A percentile compares a stretch with the other conserved stretches of the same genome.
phyloP scores from a whole-genome alignment of 2,329 filamentous ascomycete genomes.

The Diatrype stigma region DNA sequence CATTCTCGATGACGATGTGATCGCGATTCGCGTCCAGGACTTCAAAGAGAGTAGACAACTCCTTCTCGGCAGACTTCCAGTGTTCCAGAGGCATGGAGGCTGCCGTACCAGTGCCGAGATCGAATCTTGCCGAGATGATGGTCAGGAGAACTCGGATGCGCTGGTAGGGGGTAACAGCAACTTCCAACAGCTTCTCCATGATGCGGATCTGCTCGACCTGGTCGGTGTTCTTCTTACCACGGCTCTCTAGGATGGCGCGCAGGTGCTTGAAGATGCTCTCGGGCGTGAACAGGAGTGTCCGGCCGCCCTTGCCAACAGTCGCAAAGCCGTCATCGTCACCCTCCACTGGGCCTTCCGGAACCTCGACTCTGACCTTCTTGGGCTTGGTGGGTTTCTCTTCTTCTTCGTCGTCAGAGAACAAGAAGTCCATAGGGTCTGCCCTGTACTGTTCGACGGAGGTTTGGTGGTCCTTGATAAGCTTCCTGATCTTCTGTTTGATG shows the following conservation, averaged over 20 bases:
- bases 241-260: slow-evolving; percentile 85
- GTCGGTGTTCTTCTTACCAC: slow-evolving; percentile 99
- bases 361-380: slow-evolving; percentile 49
- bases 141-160: slow-evolving; percentile 87
- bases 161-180: slow-evolving; percentile 88
- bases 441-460: slow-evolving; percentile 83
- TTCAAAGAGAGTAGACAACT: slow-evolving; percentile 72
- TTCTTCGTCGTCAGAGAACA: slow-evolving; percentile 62
- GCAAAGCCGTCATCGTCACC: slow-evolving; percentile 84
- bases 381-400: slow-evolving; percentile 57
- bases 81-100: slow-evolving; percentile 91
- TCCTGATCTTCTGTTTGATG: slow-evolving; percentile 97
- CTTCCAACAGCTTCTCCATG: slow-evolving; percentile 93
- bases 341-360: slow-evolving; percentile 45
- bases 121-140: slow-evolving; percentile 89
- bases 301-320: slow-evolving; percentile 83
- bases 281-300: slow-evolving; percentile 85
- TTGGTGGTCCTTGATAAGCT: slow-evolving; percentile 95
- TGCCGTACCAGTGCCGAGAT: slow-evolving; percentile 72
- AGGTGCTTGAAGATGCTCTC: slow-evolving; percentile 99
- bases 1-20: slow-evolving; percentile 82
- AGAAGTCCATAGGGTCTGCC: slow-evolving; percentile 48
- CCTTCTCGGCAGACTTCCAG: slow-evolving; percentile 91
- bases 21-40: slow-evolving; percentile 76
- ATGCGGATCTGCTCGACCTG: slow-evolving; percentile 89